Evolutionary conservation across 2,329 filamentous ascomycete genomes (phyloP), one percentile per base, ranked within the genome.

Genomic region (Cladosporium cucumerinum): DNA sequence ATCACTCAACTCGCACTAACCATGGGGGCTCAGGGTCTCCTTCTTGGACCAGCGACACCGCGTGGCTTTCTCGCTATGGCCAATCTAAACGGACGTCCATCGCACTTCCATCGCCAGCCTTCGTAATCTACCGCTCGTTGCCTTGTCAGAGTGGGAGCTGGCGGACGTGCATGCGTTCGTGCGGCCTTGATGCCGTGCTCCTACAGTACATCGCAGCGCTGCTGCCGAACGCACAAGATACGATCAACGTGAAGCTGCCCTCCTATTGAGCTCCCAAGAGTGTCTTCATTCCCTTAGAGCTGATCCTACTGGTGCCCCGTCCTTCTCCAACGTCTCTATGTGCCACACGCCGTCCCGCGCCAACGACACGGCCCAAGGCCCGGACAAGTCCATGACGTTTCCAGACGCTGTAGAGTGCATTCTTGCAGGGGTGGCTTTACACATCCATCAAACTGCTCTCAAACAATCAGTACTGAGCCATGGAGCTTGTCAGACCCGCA

Each of bases 351-450:
- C 36, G 55, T 18, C 55, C 55, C 32, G 12, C 23, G 23, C 26
- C 30, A 54, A 30, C 60, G 25, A 26, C 21, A 62, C 36, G 60
- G 60, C 60, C 54, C n/a, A 46, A 46, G 39, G 39, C 23, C n/a
- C 39, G 39, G 39, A 21, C 48, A 49, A 61, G 34, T 62, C 48
- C 49, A 62, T 62, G 60, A 62, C 60, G 60, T 43, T 55, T 46
- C 8, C 60, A 62, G 34, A 39, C 46, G 32, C 16, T 61, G 48
- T 43, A 61, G 23, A 48, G 30, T 36, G 59, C 48, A 54, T 32
- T 54, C 51, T 54, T 30, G 51, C 51, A 54, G 51, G 26, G 28
- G 26, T 54, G 49, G 23, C 23, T 52, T 28, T 52, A 28, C 49
- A 28, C 28, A 28, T 28, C 16, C 49, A n/a, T 52, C 18, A 54